phyloP scores from a whole-genome alignment of 2,329 filamentous ascomycete species.

The Dactylellina drechsleri region DNA sequence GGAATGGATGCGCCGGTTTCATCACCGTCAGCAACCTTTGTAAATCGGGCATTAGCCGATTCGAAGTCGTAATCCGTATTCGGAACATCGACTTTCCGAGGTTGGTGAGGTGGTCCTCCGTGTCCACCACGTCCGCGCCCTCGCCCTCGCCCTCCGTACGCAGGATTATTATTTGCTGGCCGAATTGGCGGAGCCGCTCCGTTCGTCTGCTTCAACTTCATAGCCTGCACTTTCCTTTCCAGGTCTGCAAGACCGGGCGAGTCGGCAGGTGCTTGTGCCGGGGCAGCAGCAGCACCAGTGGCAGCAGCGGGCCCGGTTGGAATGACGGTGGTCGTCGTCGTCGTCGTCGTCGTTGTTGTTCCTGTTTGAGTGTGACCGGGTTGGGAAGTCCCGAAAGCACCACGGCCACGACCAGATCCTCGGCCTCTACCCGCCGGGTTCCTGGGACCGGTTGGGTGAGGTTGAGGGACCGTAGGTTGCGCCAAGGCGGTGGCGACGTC shows the following conservation, averaged over 20 bases:
- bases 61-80: slow-evolving; percentile 93
- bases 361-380: slow-evolving; percentile 50
- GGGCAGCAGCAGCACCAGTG: neutral
- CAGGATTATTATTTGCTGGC: slow-evolving; percentile 9
- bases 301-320: neutral
- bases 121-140: slow-evolving; percentile 60
- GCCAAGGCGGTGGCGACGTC: slow-evolving; percentile 46
- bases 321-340: slow-evolving; percentile 27
- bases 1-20: slow-evolving; percentile 61
- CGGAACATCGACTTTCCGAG: slow-evolving; percentile 84
- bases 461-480: slow-evolving; percentile 19
- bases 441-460: slow-evolving; percentile 42
- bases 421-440: slow-evolving; percentile 31
- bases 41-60: slow-evolving; percentile 85
- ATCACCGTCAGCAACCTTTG: slow-evolving; percentile 67
- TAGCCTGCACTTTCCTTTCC: slow-evolving; percentile 46
- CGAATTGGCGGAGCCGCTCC: slow-evolving; percentile 7
- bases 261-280: slow-evolving; percentile 12
- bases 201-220: slow-evolving; percentile 48
- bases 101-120: slow-evolving; percentile 59
- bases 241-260: slow-evolving; percentile 46
- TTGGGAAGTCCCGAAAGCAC: slow-evolving; percentile 41
- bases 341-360: slow-evolving; percentile 39
- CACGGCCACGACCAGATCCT: slow-evolving; percentile 34
- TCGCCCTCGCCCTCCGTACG: slow-evolving; percentile 58